phyloP scores from a whole-genome alignment of 2,329 filamentous ascomycete species.

The Diaporthe vaccinii region DNA sequence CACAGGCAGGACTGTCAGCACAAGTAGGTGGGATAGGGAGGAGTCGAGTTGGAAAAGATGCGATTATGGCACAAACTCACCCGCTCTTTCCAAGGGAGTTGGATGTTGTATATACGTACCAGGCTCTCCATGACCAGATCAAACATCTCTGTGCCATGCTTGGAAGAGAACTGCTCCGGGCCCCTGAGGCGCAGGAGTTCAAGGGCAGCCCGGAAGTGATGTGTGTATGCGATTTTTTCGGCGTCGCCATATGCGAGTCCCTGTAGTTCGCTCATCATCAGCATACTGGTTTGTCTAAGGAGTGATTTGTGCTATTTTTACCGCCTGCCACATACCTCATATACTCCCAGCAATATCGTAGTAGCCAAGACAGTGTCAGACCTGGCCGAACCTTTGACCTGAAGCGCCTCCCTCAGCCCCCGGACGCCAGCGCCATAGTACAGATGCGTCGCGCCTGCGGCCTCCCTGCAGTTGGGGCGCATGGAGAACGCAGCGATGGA shows the following conservation, averaged over 20 bases:
- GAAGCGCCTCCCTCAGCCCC: constrained; percentile 24
- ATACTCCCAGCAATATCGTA: constrained; percentile 31
- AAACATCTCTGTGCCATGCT: constrained; percentile 33
- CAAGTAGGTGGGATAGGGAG: not conserved
- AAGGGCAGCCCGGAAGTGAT: constrained; percentile 29
- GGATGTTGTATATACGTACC: constrained; percentile 15
- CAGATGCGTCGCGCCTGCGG: not conserved
- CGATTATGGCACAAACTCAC: not conserved
- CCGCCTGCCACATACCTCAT: constrained; percentile 11
- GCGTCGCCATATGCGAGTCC: constrained; percentile 24
- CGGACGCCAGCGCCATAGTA: constrained; percentile 23
- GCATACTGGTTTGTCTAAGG: not conserved
- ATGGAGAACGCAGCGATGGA: constrained; percentile 34
- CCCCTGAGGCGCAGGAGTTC: constrained; percentile 26
- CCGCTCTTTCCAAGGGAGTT: constrained; percentile 26
- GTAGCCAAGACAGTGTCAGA: constrained; percentile 33
- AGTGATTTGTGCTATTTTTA: not conserved
- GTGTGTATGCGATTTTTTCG: constrained; percentile 27
- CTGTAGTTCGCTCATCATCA: constrained; percentile 7
- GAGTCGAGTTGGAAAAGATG: not conserved
- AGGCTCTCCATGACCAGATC: constrained; percentile 32
- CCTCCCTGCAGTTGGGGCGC: constrained; percentile 26
- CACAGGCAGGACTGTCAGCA: not conserved
- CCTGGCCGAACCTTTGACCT: constrained; percentile 3
- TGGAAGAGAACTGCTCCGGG: constrained; percentile 30